Percentiles rank a stretch among this genome's conserved stretches.
Conservation (phyloP, 805 yeast genomes). For the Tetrapisispora iriomotensis region DNA sequence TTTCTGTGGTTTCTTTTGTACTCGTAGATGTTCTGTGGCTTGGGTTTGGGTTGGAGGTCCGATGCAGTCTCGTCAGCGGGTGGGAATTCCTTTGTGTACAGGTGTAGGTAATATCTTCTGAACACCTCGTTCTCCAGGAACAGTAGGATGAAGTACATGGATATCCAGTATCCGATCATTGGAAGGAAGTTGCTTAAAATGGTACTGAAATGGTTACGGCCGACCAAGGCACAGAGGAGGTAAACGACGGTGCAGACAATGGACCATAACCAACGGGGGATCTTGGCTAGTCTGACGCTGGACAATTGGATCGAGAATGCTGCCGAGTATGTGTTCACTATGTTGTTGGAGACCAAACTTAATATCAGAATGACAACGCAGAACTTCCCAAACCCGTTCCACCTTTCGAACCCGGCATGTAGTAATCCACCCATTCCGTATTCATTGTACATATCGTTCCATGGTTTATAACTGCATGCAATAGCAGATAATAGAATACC, state of each 20-base stretch:
- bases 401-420: slow-evolving; percentile 51
- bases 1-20: slow-evolving; percentile 12
- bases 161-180: slow-evolving; percentile 87
- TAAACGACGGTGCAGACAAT: slow-evolving; percentile 52
- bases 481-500: slow-evolving; percentile 63
- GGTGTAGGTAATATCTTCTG: slow-evolving; percentile 38
- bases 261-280: slow-evolving; percentile 76
- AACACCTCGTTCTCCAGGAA: slow-evolving; percentile 66
- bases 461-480: slow-evolving; percentile 46
- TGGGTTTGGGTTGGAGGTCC: slow-evolving; percentile 36
- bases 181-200: slow-evolving; percentile 77
- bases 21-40: slow-evolving; percentile 26
- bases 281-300: slow-evolving; percentile 41
- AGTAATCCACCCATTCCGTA: slow-evolving; percentile 72
- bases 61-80: slow-evolving; percentile 31
- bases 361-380: slow-evolving; percentile 58
- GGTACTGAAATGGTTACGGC: slow-evolving; percentile 59
- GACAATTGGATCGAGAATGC: slow-evolving; percentile 69
- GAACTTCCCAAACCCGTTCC: slow-evolving; percentile 74
- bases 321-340: slow-evolving; percentile 70
- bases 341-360: slow-evolving; percentile 73
- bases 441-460: slow-evolving; percentile 45
- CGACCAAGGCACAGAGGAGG: slow-evolving; percentile 64
- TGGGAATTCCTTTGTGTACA: slow-evolving; percentile 38
- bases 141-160: slow-evolving; percentile 64